Evolutionary conservation across 805 yeast species (phyloP).

Genomic region (Saturnispora diversa): DNA sequence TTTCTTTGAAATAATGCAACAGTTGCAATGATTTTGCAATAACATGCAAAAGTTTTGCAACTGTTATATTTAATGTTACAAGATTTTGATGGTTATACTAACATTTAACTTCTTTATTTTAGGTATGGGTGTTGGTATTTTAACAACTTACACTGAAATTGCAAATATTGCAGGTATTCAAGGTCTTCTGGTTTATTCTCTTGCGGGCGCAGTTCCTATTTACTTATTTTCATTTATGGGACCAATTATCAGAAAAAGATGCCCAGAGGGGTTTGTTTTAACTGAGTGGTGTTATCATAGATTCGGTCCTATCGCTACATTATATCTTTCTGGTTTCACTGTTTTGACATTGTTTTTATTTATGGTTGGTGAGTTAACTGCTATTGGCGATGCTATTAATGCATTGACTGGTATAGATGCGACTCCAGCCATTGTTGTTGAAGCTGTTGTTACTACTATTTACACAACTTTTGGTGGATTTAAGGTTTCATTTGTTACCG

Average conservation of each 20-base stretch:
- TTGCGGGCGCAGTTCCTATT: conserved; percentile 78
- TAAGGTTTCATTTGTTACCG: conserved; percentile 80
- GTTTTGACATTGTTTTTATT: conserved; percentile 76
- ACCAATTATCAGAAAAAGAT: conserved; percentile 64
- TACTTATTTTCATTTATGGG: conserved; percentile 76
- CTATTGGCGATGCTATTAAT: conserved; percentile 67
- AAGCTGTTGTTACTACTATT: conserved; percentile 78
- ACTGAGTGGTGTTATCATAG: conserved; percentile 92
- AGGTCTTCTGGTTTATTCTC: conserved; percentile 73
- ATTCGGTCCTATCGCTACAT: conserved; percentile 63
- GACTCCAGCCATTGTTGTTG: conserved; percentile 72
- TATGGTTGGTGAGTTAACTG: conserved; percentile 81
- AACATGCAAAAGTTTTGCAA: neutral
- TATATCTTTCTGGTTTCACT: conserved; percentile 74
- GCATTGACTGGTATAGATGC: conserved; percentile 74
- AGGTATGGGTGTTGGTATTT: conserved; percentile 86
- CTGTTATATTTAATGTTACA: too few relatives aligned
- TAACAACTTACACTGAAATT: conserved; percentile 79
- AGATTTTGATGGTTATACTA: too few relatives aligned
- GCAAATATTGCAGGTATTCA: conserved; percentile 83
- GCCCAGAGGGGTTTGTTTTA: conserved; percentile 85
- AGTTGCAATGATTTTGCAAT: neutral
- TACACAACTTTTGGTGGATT: conserved; percentile 89
- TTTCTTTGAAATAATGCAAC: neutral
- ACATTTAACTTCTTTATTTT: conserved; percentile 12